Percentiles rank a stretch among this genome's conserved stretches.
Evolutionary conservation across 495 filamentous ascomycete species (phyloP).

Genomic region (Halenospora varia): DNA sequence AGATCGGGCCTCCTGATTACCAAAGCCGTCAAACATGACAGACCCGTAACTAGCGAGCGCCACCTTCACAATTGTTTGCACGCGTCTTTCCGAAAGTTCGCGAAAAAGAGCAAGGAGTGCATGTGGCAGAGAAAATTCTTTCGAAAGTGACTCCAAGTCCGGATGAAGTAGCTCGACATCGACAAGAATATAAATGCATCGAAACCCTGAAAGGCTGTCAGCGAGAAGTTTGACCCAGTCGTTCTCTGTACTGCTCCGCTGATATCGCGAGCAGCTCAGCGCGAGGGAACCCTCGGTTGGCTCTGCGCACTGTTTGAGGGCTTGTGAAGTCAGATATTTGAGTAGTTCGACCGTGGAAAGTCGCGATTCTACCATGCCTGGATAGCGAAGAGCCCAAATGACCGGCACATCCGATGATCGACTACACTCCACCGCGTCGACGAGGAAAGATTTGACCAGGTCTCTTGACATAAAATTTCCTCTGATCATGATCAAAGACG

Average conservation of each 20-base stretch:
- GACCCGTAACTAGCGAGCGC: not conserved
- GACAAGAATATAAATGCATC: not conserved
- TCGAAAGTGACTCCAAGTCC: not conserved
- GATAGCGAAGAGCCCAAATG: not conserved
- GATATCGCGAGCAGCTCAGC: not conserved
- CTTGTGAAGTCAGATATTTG: too few species aligned
- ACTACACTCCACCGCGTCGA: too few species aligned
- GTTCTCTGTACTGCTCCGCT: not conserved
- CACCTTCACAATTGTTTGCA: not conserved
- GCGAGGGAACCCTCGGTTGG: not conserved
- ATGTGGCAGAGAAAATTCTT: not conserved
- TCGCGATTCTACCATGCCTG: too few species aligned
- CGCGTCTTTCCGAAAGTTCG: not conserved
- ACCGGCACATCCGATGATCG: not conserved
- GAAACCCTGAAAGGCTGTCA: not conserved
- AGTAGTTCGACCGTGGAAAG: too few species aligned
- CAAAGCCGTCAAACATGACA: too few species aligned
- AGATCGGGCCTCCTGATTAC: too few species aligned
- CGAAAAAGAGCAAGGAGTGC: not conserved
- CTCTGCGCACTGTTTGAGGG: not conserved
- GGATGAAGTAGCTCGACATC: not conserved
- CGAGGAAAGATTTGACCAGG: too few species aligned
- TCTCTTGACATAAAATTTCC: too few species aligned
- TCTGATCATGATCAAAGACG: too few species aligned
- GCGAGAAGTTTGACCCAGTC: not conserved